Percentiles rank a stretch among this genome's conserved stretches.
These are phyloP conservation scores for Quercus berberidifolia DNA, from an alignment of 306 rosid genomes.

Conservation along the genomic window DNA sequence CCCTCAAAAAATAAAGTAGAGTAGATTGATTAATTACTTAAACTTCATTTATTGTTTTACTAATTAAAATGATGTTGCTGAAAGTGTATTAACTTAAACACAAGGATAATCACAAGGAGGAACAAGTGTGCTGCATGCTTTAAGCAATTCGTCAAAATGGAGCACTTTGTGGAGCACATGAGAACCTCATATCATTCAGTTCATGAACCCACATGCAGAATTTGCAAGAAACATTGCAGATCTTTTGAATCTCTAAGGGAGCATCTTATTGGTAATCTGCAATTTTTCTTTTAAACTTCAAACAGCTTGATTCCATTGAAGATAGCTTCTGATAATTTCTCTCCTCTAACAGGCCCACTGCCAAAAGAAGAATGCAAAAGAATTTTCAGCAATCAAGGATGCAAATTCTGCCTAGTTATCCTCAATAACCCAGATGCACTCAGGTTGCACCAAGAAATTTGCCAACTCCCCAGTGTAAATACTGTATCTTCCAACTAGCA, in stretches of 20 bases:
- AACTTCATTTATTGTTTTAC: no score
- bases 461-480: slow-evolving; percentile 52
- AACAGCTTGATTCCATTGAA: neutral
- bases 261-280: slow-evolving; percentile 69
- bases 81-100: no score
- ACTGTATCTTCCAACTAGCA: slow-evolving; percentile 19
- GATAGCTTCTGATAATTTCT: slow-evolving; percentile 3
- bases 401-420: slow-evolving; percentile 83
- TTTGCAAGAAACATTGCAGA: slow-evolving; percentile 90
- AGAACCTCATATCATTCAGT: slow-evolving; percentile 76
- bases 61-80: no score
- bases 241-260: slow-evolving; percentile 92
- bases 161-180: slow-evolving; percentile 98
- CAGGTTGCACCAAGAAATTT: slow-evolving; percentile 73
- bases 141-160: slow-evolving; percentile 78
- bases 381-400: slow-evolving; percentile 65
- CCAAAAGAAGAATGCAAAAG: slow-evolving; percentile 89
- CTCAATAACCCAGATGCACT: slow-evolving; percentile 67
- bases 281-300: neutral
- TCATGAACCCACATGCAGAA: slow-evolving; percentile 85
- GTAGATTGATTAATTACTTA: no score
- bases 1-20: no score
- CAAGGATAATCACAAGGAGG: slow-evolving; percentile 27
- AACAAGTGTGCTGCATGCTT: slow-evolving; percentile 94
- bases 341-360: slow-evolving; percentile 54